Evolutionary conservation across 768 basidiomycete genomes (phyloP).

Genomic region (Heimioporus sp.): DNA sequence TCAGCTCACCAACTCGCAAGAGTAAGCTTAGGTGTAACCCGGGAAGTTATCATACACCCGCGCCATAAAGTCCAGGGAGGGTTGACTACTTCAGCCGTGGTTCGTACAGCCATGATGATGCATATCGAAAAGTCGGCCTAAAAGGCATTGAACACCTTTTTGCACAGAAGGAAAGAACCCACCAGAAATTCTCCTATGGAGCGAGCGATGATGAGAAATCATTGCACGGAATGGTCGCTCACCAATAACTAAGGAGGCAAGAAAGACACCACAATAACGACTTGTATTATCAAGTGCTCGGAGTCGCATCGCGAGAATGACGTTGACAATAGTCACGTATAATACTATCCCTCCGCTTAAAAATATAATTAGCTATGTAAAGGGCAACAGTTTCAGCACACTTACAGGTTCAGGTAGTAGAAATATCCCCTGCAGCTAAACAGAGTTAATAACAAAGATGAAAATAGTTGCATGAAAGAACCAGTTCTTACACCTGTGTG

Average conservation of each 20-base stretch:
- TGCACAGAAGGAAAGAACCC: background rate
- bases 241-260: conserved; percentile 18
- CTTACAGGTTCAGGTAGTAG: conserved; percentile 22
- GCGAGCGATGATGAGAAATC: background rate
- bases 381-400: too few species aligned
- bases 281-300: conserved; percentile 12
- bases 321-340: conserved; percentile 18
- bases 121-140: conserved; percentile 19
- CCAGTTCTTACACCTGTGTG: conserved; percentile 16
- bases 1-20: conserved; percentile 21
- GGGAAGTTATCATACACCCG: conserved; percentile 12
- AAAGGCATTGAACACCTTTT: background rate
- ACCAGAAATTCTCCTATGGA: conserved; percentile 19
- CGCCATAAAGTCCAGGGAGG: conserved; percentile 17
- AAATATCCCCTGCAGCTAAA: conserved; percentile 23
- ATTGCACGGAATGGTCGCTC: background rate
- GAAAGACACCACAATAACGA: background rate
- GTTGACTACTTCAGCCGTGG: conserved; percentile 6
- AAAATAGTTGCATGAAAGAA: background rate
- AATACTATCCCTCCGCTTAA: conserved; percentile 18
- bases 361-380: background rate
- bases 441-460: background rate
- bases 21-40: conserved; percentile 12
- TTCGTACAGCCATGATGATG: conserved; percentile 13
- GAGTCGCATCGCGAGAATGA: conserved; percentile 19